These are phyloP conservation scores for Penicillium soppii DNA, from an alignment of 495 filamentous ascomycete species.

Conservation along the genomic window DNA sequence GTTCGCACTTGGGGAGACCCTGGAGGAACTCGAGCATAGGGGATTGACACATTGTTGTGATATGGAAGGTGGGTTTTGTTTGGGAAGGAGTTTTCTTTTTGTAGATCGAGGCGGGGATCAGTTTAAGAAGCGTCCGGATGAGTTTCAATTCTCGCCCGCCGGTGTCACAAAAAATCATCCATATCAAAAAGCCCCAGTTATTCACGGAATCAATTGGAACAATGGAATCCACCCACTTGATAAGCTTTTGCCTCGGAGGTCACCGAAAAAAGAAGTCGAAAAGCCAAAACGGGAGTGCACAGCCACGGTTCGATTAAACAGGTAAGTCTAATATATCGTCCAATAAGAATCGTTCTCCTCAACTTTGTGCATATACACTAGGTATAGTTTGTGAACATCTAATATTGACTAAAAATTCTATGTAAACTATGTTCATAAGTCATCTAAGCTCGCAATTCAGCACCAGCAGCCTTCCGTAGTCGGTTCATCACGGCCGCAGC, in stretches of 20 bases:
- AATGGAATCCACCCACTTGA: no score
- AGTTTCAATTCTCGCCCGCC: conserved; percentile 9
- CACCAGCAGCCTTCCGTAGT: conserved; percentile 79
- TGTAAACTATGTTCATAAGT: conserved; percentile 5
- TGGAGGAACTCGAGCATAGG: conserved; percentile 58
- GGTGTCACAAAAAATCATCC: not conserved
- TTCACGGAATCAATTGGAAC: no score
- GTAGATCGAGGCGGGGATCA: not conserved
- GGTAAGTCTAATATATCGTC: conserved; percentile 17
- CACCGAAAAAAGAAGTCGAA: conserved; percentile 7
- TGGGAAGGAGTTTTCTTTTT: no score
- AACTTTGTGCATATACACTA: no score
- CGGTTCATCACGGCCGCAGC: conserved; percentile 98
- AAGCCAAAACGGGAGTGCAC: not conserved
- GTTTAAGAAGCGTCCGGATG: not conserved
- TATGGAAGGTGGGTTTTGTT: not conserved
- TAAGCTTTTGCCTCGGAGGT: conserved; percentile 16
- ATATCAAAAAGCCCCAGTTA: no score
- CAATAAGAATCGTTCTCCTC: not conserved
- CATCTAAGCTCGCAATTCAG: conserved; percentile 38
- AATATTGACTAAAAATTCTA: no score
- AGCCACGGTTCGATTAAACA: not conserved
- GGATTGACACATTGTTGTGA: conserved; percentile 34
- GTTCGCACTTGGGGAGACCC: conserved; percentile 74
- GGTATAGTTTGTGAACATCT: no score